phyloP scores from a whole-genome alignment of 495 filamentous ascomycete genomes.

The Hyaloscypha bicolor region DNA sequence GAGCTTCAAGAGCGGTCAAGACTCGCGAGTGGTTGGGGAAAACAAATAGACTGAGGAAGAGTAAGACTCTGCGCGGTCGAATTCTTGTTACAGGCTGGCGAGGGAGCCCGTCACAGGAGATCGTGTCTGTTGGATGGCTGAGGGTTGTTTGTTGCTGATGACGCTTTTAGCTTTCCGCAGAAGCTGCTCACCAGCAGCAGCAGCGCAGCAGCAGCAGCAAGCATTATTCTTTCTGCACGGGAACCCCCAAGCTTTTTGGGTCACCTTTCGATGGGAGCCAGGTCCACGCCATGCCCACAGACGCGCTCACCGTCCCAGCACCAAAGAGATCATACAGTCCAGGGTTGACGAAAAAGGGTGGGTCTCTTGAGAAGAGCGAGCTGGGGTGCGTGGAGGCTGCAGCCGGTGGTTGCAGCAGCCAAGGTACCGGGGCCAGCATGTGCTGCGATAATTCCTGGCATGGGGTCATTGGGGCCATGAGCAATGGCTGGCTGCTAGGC shows the following conservation, averaged over 20 bases:
- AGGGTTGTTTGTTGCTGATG: conserved; percentile 20
- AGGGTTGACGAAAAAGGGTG: conserved; percentile 16
- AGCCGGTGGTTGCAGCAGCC: conserved; percentile 19
- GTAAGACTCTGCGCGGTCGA: not conserved
- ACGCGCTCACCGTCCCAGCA: conserved; percentile 21
- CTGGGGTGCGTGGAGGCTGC: conserved; percentile 32
- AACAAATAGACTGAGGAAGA: conserved; percentile 22
- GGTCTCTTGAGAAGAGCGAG: conserved; percentile 18
- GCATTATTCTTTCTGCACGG: conserved; percentile 19
- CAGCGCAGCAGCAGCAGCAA: not conserved
- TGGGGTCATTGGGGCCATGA: too few species aligned
- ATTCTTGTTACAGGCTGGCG: conserved; percentile 23
- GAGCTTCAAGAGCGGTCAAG: conserved; percentile 8
- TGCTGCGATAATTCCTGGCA: conserved; percentile 6
- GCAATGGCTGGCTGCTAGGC: not conserved
- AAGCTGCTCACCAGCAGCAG: conserved; percentile 7
- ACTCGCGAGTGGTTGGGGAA: conserved; percentile 24
- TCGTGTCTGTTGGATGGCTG: conserved; percentile 21
- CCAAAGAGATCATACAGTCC: conserved; percentile 22
- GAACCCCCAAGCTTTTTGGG: conserved; percentile 25
- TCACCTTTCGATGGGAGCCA: conserved; percentile 13
- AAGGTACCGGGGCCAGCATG: conserved; percentile 21
- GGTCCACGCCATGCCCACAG: conserved; percentile 25
- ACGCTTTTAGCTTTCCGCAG: conserved; percentile 27
- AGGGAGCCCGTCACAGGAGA: conserved; percentile 15